A percentile compares a stretch with the other conserved stretches of the same genome.
phyloP scores from a whole-genome alignment of 352 stramenopile genomes.

The Phytophthora litchii region DNA sequence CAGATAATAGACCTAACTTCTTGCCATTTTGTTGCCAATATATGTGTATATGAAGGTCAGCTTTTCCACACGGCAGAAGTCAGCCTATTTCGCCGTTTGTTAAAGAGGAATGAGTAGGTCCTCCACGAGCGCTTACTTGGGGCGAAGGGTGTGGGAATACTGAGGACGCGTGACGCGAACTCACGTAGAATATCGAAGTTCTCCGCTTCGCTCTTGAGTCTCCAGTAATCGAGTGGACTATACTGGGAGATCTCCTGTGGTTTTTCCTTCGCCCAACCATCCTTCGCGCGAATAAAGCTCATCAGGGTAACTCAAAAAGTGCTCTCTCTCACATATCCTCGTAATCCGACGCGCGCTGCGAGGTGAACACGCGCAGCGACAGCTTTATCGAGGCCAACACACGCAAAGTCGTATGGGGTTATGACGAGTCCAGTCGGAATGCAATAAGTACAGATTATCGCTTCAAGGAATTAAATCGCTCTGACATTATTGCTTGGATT shows the following conservation, averaged over 20 bases:
- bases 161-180: conserved; percentile 8
- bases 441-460: background rate
- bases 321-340: background rate
- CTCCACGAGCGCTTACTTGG: conserved; percentile 25
- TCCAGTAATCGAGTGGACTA: conserved; percentile 19
- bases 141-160: conserved; percentile 19
- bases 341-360: background rate
- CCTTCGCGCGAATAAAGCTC: conserved; percentile 4
- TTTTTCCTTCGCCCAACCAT: background rate
- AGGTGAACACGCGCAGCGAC: background rate
- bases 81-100: conserved; percentile 13
- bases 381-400: background rate
- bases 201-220: conserved; percentile 5
- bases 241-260: background rate
- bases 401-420: background rate
- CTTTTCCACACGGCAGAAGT: conserved; percentile 13
- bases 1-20: background rate
- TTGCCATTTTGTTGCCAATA: background rate
- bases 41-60: conserved; percentile 24
- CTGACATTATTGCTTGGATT: background rate
- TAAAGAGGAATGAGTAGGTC: conserved; percentile 23
- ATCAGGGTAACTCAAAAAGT: background rate
- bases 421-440: background rate
- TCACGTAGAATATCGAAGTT: background rate
- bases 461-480: background rate